Conservation (phyloP, 2,329 filamentous ascomycete species). For the Rutstroemia sydowiana region DNA sequence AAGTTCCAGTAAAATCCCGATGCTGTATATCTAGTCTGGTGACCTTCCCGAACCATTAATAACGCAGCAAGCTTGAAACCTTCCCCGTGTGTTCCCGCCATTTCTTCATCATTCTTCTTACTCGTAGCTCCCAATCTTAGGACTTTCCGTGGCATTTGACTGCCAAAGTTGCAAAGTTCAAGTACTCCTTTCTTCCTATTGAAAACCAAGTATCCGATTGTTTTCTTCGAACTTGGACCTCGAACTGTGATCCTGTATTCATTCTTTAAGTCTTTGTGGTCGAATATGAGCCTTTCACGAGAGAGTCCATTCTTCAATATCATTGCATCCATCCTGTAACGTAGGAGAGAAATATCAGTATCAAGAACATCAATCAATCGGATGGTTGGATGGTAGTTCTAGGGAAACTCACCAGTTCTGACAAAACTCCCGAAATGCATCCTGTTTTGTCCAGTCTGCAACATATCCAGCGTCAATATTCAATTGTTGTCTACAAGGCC, state of each 20-base stretch:
- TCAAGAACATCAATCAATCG: too few species aligned
- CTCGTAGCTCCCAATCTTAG: constrained; percentile 18
- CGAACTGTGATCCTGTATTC: not conserved
- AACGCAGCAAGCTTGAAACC: constrained; percentile 27
- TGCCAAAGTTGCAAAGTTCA: not conserved
- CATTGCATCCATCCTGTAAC: not conserved
- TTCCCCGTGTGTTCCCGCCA: constrained; percentile 26
- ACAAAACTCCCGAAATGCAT: not conserved
- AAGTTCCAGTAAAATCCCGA: constrained; percentile 19
- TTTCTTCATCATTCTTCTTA: not conserved
- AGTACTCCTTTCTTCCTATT: not conserved
- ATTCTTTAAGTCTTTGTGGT: not conserved
- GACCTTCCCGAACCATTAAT: constrained; percentile 20
- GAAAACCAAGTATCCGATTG: not conserved
- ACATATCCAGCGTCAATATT: not conserved
- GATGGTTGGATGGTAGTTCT: too few species aligned
- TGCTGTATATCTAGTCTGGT: constrained; percentile 15
- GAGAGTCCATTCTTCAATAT: not conserved
- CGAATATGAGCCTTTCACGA: not conserved
- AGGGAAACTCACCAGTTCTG: not conserved
- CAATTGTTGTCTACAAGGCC: not conserved
- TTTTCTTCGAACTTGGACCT: not conserved
- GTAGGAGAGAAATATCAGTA: too few species aligned
- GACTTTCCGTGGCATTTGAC: constrained; percentile 9
- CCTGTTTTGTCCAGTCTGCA: not conserved